These are phyloP conservation scores for Colletotrichum trifolii DNA, from an alignment of 2,329 filamentous ascomycete genomes.

Conservation along the genomic window DNA sequence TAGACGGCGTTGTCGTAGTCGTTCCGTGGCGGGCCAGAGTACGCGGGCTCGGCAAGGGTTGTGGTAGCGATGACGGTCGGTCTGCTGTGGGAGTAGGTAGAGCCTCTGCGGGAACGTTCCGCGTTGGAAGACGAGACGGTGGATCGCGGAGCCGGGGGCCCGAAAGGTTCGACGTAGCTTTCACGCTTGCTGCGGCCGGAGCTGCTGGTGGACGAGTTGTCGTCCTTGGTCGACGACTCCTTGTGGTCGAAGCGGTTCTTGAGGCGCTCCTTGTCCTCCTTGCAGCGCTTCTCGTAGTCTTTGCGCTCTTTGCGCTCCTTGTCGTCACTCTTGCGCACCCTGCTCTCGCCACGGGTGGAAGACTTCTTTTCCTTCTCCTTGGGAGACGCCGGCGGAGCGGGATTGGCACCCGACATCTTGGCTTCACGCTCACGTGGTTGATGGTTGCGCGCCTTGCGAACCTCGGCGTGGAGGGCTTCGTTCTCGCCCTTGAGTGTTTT, in stretches of 20 bases:
- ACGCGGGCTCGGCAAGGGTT: constrained; percentile 36
- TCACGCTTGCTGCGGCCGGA: constrained; percentile 41
- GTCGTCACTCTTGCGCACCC: constrained; percentile 42
- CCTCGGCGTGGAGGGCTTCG: constrained; percentile 34
- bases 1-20: constrained; percentile 42
- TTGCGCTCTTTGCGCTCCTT: constrained; percentile 31
- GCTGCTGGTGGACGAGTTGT: constrained; percentile 39
- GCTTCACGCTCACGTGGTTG: constrained; percentile 34
- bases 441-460: constrained; percentile 24
- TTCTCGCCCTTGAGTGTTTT: constrained; percentile 44
- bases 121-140: constrained; percentile 5
- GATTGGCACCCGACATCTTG: constrained; percentile 41
- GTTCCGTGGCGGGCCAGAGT: constrained; percentile 38
- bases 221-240: constrained; percentile 26
- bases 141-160: constrained; percentile 21
- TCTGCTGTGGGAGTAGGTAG: constrained; percentile 16
- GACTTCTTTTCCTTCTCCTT: constrained; percentile 37
- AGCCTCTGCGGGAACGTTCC: constrained; percentile 15
- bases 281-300: constrained; percentile 40
- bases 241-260: constrained; percentile 49
- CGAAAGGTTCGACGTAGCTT: constrained; percentile 42
- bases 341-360: constrained; percentile 44
- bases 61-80: constrained; percentile 18
- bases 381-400: constrained; percentile 40
- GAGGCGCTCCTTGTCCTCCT: constrained; percentile 50